Conservation (phyloP, 2,329 filamentous ascomycete species). For the Capronia coronata region DNA sequence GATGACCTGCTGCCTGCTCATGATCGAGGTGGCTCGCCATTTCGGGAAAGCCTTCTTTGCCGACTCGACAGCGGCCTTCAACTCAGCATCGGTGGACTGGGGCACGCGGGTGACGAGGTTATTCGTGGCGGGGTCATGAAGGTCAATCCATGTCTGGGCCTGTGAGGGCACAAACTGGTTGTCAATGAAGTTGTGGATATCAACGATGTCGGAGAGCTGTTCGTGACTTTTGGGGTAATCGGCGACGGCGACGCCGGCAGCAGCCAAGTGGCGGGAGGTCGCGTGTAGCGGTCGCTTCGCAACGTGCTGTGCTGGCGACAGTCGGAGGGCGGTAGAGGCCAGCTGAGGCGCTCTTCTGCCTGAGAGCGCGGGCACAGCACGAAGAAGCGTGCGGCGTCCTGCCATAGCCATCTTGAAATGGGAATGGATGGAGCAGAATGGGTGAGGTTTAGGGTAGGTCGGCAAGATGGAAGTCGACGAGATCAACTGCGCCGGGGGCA, state of each 20-base stretch:
- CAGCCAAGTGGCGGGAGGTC: slow-evolving; percentile 48
- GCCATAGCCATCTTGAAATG: slow-evolving; percentile 23
- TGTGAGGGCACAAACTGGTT: slow-evolving; percentile 56
- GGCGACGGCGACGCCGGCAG: slow-evolving; percentile 46
- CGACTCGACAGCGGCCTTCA: slow-evolving; percentile 55
- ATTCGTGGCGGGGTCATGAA: slow-evolving; percentile 60
- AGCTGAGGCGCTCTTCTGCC: slow-evolving; percentile 22
- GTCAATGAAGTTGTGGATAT: slow-evolving; percentile 59
- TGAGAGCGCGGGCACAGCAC: slow-evolving; percentile 26
- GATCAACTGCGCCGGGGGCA: too few relatives aligned
- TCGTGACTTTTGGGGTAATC: slow-evolving; percentile 54
- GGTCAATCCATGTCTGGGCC: slow-evolving; percentile 56
- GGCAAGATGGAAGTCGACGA: neutral
- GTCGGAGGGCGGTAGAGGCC: slow-evolving; percentile 17
- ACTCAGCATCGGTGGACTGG: slow-evolving; percentile 58
- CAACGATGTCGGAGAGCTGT: slow-evolving; percentile 48
- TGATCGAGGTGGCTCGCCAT: slow-evolving; percentile 56
- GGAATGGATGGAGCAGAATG: neutral
- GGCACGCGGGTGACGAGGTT: slow-evolving; percentile 60
- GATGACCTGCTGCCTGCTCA: slow-evolving; percentile 57
- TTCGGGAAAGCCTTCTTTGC: slow-evolving; percentile 58
- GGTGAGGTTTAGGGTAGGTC: neutral
- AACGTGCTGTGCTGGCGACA: slow-evolving; percentile 24
- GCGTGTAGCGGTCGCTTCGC: slow-evolving; percentile 43
- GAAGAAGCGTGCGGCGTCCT: slow-evolving; percentile 20